A percentile compares a stretch with the other conserved stretches of the same genome.
Evolutionary conservation across 352 stramenopile genomes (phyloP).

Genomic region (Pythium chondricola): DNA sequence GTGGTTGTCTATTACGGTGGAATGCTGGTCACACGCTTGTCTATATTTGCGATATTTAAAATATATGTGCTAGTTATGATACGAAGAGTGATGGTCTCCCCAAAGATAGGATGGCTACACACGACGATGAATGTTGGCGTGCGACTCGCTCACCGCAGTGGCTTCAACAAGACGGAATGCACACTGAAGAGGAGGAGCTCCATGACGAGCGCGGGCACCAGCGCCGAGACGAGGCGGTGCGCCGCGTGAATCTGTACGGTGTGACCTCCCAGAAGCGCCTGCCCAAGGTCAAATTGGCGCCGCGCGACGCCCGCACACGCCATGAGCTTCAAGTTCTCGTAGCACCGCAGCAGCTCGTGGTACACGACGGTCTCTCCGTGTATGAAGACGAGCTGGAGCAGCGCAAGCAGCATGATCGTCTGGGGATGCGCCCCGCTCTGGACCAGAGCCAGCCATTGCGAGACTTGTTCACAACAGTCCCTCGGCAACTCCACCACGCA

Average conservation of each 20-base stretch:
- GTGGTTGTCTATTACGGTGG: slow-evolving; percentile 1
- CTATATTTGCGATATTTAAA: no score
- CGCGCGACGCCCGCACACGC: slow-evolving; percentile 33
- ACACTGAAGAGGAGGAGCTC: slow-evolving; percentile 4
- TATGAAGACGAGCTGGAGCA: slow-evolving; percentile 48
- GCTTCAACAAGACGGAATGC: no score
- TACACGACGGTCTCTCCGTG: slow-evolving; percentile 6
- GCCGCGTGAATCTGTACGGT: slow-evolving; percentile 37
- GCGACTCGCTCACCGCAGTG: background rate
- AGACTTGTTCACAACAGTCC: slow-evolving; percentile 47
- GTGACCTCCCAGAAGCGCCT: slow-evolving; percentile 24
- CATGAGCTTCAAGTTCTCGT: slow-evolving; percentile 36
- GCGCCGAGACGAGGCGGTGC: slow-evolving; percentile 22
- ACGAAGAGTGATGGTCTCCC: no score
- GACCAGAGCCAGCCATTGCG: slow-evolving; percentile 36
- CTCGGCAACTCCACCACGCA: slow-evolving; percentile 23
- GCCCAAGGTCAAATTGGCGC: slow-evolving; percentile 25
- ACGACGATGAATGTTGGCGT: background rate
- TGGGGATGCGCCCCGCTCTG: slow-evolving; percentile 36
- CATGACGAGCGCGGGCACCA: background rate
- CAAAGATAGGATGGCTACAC: no score
- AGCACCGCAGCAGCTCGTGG: slow-evolving; percentile 11
- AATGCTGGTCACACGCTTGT: no score
- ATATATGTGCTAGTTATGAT: no score
- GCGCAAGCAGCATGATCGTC: slow-evolving; percentile 42